These are phyloP conservation scores for Pythium oligandrum DNA, from an alignment of 352 stramenopile species.

Conservation along the genomic window DNA sequence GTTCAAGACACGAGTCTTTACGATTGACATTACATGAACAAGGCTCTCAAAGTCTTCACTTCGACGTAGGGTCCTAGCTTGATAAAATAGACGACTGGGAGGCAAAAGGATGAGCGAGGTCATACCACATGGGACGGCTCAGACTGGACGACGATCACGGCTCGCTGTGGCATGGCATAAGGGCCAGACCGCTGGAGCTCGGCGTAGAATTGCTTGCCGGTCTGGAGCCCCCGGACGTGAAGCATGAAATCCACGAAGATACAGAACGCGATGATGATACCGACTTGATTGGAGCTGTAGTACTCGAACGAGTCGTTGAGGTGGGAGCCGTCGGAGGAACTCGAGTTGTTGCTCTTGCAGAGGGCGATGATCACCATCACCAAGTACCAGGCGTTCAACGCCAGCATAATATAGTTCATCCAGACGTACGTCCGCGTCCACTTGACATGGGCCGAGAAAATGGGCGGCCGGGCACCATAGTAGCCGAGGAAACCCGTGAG, in stretches of 20 bases:
- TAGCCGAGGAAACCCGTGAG: conserved; percentile 63
- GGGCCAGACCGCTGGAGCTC: conserved; percentile 23
- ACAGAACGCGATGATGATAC: conserved; percentile 45
- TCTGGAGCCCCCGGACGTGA: conserved; percentile 48
- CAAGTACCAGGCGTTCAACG: conserved; percentile 62
- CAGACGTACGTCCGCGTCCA: conserved; percentile 67
- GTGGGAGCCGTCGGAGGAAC: too few species aligned
- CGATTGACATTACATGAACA: too few species aligned
- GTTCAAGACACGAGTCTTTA: too few species aligned
- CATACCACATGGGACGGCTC: too few species aligned
- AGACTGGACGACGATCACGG: conserved; percentile 5
- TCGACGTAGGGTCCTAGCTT: too few species aligned
- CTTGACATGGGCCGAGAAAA: conserved; percentile 55
- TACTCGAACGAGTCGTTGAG: too few species aligned
- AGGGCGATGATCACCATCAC: conserved; percentile 42
- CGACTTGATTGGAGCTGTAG: conserved; percentile 13
- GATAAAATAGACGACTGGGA: too few species aligned
- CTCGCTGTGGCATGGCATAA: conserved; percentile 1
- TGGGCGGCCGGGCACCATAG: conserved; percentile 49
- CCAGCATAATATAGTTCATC: conserved; percentile 67
- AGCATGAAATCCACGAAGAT: conserved; percentile 52
- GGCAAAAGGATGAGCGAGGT: too few species aligned
- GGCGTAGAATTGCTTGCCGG: conserved; percentile 23
- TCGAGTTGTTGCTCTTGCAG: neutral
- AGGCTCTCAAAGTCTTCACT: too few species aligned